phyloP scores from a whole-genome alignment of 2,329 filamentous ascomycete species.

The Pleurostoma richardsiae region DNA sequence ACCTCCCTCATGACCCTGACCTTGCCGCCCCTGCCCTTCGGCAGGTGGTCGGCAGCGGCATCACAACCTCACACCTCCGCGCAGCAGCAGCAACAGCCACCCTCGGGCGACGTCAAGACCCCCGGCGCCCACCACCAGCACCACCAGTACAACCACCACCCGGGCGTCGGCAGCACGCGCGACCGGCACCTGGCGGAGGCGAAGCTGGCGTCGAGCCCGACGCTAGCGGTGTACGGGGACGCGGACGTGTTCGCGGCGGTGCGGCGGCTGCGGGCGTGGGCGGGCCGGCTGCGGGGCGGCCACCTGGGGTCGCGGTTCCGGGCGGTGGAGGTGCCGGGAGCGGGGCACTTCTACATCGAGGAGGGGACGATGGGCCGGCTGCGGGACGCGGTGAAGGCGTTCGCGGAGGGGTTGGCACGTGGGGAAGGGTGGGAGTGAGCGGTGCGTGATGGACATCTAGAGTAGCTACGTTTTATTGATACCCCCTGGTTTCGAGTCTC shows the following conservation, averaged over 20 bases:
- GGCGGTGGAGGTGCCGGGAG: slow-evolving; percentile 36
- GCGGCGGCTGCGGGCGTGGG: slow-evolving; percentile 63
- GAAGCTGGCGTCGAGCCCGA: slow-evolving; percentile 54
- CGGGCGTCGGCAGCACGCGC: slow-evolving; percentile 1
- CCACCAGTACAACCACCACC: not conserved
- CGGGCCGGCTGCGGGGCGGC: slow-evolving; percentile 36
- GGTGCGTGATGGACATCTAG: too few relatives aligned
- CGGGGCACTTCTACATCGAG: slow-evolving; percentile 51
- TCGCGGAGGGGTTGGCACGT: slow-evolving; percentile 14
- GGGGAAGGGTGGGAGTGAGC: too few relatives aligned
- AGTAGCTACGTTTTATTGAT: too few relatives aligned
- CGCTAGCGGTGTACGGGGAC: slow-evolving; percentile 70
- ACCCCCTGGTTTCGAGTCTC: too few relatives aligned
- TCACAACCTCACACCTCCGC: not conserved
- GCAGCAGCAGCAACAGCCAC: not conserved
- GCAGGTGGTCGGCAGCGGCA: not conserved
- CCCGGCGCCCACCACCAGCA: slow-evolving; percentile 13
- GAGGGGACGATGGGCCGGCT: slow-evolving; percentile 29
- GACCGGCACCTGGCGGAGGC: slow-evolving; percentile 34
- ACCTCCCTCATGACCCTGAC: slow-evolving; percentile 58
- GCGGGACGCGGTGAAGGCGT: slow-evolving; percentile 22
- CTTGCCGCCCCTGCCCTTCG: slow-evolving; percentile 28
- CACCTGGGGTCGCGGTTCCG: slow-evolving; percentile 31
- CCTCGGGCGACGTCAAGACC: not conserved
- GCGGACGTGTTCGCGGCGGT: slow-evolving; percentile 68